A percentile compares a stretch with the other conserved stretches of the same genome.
These are phyloP conservation scores for Termitomyces sp. DNA, from an alignment of 768 basidiomycete genomes.

Conservation along the genomic window DNA sequence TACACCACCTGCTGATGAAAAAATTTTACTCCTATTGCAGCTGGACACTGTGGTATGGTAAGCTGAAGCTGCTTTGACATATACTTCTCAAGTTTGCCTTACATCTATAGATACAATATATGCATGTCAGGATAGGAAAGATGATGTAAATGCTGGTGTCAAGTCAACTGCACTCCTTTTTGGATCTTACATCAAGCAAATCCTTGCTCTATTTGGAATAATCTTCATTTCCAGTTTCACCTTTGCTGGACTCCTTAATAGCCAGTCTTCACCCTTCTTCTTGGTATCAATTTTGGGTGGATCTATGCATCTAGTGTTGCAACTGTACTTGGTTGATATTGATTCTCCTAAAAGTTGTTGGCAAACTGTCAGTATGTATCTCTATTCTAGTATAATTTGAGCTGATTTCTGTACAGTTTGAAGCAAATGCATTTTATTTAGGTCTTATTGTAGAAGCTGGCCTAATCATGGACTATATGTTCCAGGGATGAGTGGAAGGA, in stretches of 20 bases:
- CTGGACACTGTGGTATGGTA: constrained; percentile 16
- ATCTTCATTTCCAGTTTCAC: constrained; percentile 18
- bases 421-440: constrained; percentile 8
- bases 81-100: neutral
- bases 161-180: constrained; percentile 63
- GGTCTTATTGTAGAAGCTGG: constrained; percentile 6
- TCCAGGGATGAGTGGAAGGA: too few species aligned
- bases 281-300: constrained; percentile 3
- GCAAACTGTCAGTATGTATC: constrained; percentile 5
- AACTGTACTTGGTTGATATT: constrained; percentile 8
- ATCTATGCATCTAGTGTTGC: constrained; percentile 5
- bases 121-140: constrained; percentile 52
- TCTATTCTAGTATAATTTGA: neutral
- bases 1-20: neutral
- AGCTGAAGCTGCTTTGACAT: neutral
- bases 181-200: constrained; percentile 33
- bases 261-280: constrained; percentile 11
- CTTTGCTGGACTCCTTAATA: constrained; percentile 20
- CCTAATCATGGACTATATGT: neutral
- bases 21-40: too few species aligned
- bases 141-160: constrained; percentile 52
- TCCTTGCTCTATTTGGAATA: constrained; percentile 35
- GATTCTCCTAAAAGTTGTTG: constrained; percentile 9
- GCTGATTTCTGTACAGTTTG: neutral
- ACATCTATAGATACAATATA: constrained; percentile 44